Evolutionary conservation across 192 early-diverging fungal species (phyloP).

Genomic region (Coemansia sp.): DNA sequence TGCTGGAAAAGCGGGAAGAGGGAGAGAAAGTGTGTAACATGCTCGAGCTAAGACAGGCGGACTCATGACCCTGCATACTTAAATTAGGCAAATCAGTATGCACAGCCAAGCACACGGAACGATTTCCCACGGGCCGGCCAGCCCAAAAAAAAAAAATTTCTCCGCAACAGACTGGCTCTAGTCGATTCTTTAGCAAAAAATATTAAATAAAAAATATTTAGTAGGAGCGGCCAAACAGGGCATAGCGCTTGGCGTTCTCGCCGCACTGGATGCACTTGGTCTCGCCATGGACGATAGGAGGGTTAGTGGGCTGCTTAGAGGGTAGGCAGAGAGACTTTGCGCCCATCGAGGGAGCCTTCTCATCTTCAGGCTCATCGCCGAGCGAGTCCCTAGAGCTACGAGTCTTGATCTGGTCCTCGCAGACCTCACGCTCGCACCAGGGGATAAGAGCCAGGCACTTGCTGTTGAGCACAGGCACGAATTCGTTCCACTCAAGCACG

Average conservation of each 20-base stretch:
- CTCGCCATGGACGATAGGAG: constrained; percentile 75
- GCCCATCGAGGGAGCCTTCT: constrained; percentile 98
- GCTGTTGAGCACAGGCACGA: constrained; percentile 86
- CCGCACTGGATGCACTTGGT: constrained; percentile 89
- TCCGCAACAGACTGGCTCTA: neutral
- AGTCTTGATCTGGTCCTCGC: constrained; percentile 98
- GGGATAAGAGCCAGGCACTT: constrained; percentile 90
- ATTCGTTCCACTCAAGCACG: constrained; percentile 89
- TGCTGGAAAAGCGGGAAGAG: neutral
- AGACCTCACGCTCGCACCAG: constrained; percentile 90
- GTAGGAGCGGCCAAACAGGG: constrained; percentile 84
- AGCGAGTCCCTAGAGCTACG: constrained; percentile 69
- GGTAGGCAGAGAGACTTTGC: constrained; percentile 99
- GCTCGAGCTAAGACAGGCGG: neutral
- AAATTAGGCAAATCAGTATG: neutral
- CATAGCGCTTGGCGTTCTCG: constrained; percentile 75
- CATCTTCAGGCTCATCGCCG: constrained; percentile 81
- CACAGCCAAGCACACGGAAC: neutral
- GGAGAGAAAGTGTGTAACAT: neutral
- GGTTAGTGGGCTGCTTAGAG: constrained; percentile 87
- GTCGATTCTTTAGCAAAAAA: neutral
- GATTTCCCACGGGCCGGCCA: constrained; percentile 4
- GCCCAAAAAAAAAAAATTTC: neutral
- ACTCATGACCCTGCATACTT: neutral
- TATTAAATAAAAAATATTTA: constrained; percentile 35